Evolutionary conservation across 495 filamentous ascomycete genomes (phyloP).

Genomic region (Daldinia caldariorum): DNA sequence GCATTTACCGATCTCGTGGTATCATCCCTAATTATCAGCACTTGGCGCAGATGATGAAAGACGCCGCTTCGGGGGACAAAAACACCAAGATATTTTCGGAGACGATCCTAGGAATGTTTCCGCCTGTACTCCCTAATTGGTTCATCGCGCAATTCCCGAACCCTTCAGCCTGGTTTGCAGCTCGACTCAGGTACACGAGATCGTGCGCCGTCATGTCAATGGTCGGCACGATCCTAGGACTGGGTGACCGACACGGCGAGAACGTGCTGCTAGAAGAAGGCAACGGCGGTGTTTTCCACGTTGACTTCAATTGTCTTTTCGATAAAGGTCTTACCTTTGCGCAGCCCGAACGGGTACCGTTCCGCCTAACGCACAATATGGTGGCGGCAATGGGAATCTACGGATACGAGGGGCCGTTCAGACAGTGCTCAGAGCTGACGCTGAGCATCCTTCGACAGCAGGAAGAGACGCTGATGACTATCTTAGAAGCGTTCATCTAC

Average conservation of each 20-base stretch:
- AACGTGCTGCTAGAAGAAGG: constrained; percentile 96
- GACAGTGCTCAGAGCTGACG: constrained; percentile 88
- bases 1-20: constrained; percentile 75
- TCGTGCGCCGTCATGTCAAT: constrained; percentile 98
- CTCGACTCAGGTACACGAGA: constrained; percentile 88
- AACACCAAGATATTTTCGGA: constrained; percentile 75
- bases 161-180: constrained; percentile 89
- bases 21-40: constrained; percentile 63
- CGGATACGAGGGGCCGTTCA: constrained; percentile 91
- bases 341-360: constrained; percentile 95
- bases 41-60: constrained; percentile 59
- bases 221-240: constrained; percentile 91
- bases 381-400: constrained; percentile 93
- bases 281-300: constrained; percentile 93
- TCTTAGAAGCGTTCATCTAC: constrained; percentile 94
- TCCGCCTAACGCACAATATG: constrained; percentile 98
- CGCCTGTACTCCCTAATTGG: constrained; percentile 89
- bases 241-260: constrained; percentile 98
- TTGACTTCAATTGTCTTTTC: constrained; percentile 99
- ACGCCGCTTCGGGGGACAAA: constrained; percentile 53
- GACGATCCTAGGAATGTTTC: constrained; percentile 72
- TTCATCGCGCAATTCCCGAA: constrained; percentile 95
- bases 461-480: constrained; percentile 95
- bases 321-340: constrained; percentile 97
- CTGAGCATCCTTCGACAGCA: constrained; percentile 85